phyloP scores from a whole-genome alignment of 805 yeast genomes.

The Debaryomyces prosopidis region DNA sequence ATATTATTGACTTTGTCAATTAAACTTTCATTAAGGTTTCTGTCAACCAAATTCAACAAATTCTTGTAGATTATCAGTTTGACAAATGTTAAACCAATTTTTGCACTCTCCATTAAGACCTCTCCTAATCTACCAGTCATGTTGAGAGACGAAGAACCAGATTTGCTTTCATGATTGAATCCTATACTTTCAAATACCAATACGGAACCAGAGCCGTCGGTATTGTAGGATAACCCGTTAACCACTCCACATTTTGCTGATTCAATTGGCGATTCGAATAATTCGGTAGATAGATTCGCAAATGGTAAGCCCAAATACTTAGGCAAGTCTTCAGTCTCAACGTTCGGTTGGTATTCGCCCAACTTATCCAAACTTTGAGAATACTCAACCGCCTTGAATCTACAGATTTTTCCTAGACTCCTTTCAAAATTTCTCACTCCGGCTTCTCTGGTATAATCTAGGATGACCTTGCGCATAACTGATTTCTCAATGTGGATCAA shows the following conservation, averaged over 20 bases:
- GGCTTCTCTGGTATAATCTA: conserved; percentile 77
- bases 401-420: conserved; percentile 69
- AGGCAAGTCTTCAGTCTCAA: conserved; percentile 57
- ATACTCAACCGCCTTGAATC: conserved; percentile 78
- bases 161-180: conserved; percentile 47
- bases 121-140: conserved; percentile 85
- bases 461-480: conserved; percentile 61
- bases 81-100: conserved; percentile 74
- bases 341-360: conserved; percentile 35
- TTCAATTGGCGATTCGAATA: conserved; percentile 39
- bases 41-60: conserved; percentile 29
- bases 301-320: conserved; percentile 70
- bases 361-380: conserved; percentile 29
- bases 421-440: conserved; percentile 85
- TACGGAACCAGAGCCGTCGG: conserved; percentile 83
- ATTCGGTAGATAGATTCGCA: conserved; percentile 34
- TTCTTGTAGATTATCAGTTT: conserved; percentile 50
- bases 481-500: conserved; percentile 49
- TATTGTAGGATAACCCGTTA: conserved; percentile 84
- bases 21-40: conserved; percentile 25
- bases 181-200: conserved; percentile 77
- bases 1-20: conserved; percentile 49
- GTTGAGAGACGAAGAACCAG: conserved; percentile 37
- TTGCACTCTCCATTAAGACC: conserved; percentile 77
- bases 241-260: conserved; percentile 71